Evolutionary conservation across 257 asterid genomes (phyloP), one percentile per base, ranked within the genome.

Genomic region (Rubia yunnanensis): DNA sequence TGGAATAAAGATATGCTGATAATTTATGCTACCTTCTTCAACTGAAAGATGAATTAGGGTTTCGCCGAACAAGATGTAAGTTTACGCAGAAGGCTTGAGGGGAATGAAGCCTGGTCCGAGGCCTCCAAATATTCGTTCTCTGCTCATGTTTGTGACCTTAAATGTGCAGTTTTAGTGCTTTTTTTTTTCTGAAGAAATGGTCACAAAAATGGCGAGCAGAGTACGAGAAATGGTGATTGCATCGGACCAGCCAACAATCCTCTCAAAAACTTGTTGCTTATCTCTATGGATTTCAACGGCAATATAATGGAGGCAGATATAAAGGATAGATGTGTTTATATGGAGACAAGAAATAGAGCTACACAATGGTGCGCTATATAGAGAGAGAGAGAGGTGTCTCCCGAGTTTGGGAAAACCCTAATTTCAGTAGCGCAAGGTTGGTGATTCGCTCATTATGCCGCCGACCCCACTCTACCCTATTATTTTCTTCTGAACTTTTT

Each of bases 221-320:
- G 26, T 23, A 13, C 9, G 38, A 26, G 22, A 23, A 50, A 5
- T 13, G 38, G 84, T 72, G 83, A 72, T 58, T 78, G 82, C 86
- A 76, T 85, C 91, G 91, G 74, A 83, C 91, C 91, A 85, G 88
- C 71, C 94, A 84, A 80, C 94, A 84, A 77, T 76, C 94, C 94
- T 83, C 90, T 74, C 94, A 86, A 86, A 80, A 76, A 7, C 79
- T 75, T 63, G 73, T 39, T 70, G 70, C 32, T 50, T 52, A 17
- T 18, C 24, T 1, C 11, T 36, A 5, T 32, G 48, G 48, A 15
- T 48, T n/a, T 41, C 49, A 2, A 41, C 49, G 3, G 17, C 49
- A 41, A 41, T 41, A 41, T 41, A 41, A 4, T 46, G 7, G 46
- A 35, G 9, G 9, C 39, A 3, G 9, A 17, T 17, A 5, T 48